phyloP scores from a whole-genome alignment of 495 filamentous ascomycete species.

The Mytilinidion resinicola region DNA sequence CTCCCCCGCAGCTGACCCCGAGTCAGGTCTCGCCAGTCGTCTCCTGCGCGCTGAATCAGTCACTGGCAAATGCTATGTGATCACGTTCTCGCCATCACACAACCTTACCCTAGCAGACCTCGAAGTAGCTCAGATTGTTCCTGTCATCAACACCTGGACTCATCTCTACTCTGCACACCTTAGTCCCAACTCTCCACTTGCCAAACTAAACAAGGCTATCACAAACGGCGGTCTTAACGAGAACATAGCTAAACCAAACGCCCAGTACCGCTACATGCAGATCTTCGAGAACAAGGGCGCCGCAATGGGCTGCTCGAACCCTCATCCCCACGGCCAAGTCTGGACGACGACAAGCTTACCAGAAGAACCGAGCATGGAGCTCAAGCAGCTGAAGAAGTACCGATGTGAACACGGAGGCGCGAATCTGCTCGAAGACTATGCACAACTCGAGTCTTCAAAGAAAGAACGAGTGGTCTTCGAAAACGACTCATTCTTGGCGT shows the following conservation, averaged over 20 bases:
- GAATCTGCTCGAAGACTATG: slow-evolving; percentile 81
- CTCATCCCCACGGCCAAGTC: slow-evolving; percentile 92
- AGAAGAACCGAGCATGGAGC: slow-evolving; percentile 76
- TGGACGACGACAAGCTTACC: slow-evolving; percentile 90
- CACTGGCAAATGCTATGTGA: slow-evolving; percentile 94
- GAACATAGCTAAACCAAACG: slow-evolving; percentile 49
- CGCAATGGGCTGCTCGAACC: slow-evolving; percentile 98
- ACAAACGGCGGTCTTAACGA: slow-evolving; percentile 44
- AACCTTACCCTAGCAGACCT: slow-evolving; percentile 90
- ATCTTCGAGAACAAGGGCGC: slow-evolving; percentile 99
- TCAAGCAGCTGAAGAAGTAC: slow-evolving; percentile 72
- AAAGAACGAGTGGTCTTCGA: slow-evolving; percentile 79
- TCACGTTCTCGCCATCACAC: slow-evolving; percentile 86
- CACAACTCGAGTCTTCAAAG: slow-evolving; percentile 71
- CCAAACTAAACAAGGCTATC: slow-evolving; percentile 41
- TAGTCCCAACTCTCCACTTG: slow-evolving; percentile 63
- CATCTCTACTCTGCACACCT: slow-evolving; percentile 78
- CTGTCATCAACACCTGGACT: slow-evolving; percentile 80
- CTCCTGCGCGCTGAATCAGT: slow-evolving; percentile 80
- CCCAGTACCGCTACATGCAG: slow-evolving; percentile 94
- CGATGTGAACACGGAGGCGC: slow-evolving; percentile 59
- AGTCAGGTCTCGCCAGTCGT: slow-evolving; percentile 60
- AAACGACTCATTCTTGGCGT: slow-evolving; percentile 72
- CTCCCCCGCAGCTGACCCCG: not conserved
- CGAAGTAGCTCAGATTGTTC: slow-evolving; percentile 58